Evolutionary conservation across 257 asterid genomes (phyloP).

Genomic region (Gardenia jasminoides): DNA sequence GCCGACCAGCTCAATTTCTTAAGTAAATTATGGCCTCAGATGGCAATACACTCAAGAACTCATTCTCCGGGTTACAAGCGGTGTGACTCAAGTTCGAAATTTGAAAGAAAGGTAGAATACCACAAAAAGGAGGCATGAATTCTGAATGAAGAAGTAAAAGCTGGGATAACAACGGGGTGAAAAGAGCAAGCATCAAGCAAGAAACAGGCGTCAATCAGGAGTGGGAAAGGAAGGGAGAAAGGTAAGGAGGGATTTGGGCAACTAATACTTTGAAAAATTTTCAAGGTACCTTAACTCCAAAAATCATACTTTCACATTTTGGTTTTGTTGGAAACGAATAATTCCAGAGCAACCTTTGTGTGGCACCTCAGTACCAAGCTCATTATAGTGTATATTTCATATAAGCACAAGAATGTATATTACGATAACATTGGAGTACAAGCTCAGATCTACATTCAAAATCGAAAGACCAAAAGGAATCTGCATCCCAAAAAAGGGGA

Average conservation of each 20-base stretch:
- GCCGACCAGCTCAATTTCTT: not conserved
- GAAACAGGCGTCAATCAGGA: not conserved
- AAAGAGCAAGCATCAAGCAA: not conserved
- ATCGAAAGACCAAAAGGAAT: too few species aligned
- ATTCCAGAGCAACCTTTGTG: too few species aligned
- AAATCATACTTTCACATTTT: not conserved
- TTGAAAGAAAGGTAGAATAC: not conserved
- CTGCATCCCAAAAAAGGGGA: too few species aligned
- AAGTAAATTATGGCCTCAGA: not conserved
- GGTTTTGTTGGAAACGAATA: not conserved
- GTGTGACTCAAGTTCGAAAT: not conserved
- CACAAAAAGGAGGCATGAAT: not conserved
- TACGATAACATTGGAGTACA: too few species aligned
- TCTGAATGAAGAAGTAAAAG: not conserved
- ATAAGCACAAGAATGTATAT: too few species aligned
- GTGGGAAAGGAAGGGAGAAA: not conserved
- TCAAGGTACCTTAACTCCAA: not conserved
- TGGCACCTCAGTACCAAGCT: not conserved
- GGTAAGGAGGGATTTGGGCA: too few species aligned
- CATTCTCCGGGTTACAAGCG: not conserved
- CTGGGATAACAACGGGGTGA: too few species aligned
- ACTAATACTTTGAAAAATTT: not conserved
- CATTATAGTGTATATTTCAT: not conserved
- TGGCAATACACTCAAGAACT: not conserved
- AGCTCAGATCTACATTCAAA: too few species aligned